Base-by-base conservation (phyloP, 208 protist species). In the Acanthamoeba lugdunensis region DNA sequence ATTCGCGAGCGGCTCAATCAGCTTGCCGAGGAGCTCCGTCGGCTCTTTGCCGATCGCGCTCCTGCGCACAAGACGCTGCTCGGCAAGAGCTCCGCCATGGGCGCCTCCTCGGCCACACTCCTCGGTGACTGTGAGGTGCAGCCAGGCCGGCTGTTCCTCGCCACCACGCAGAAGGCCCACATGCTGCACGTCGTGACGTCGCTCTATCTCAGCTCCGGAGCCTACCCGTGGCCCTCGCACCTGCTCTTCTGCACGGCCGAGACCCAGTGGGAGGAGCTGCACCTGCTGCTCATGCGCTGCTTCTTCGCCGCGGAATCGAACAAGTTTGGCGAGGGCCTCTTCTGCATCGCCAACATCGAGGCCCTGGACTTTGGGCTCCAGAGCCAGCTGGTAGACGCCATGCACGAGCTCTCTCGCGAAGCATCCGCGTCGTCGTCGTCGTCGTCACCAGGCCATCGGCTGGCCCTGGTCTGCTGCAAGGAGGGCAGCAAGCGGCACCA, bases 181-280 rank as follows among this genome's bases (percentile, higher is more conserved):
- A 21, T 77, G 30, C 2, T 77, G 30, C 69, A 77, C 37, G 37
- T 41, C 69, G 37, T 77, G 30, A 21, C 37, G 30, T 77, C 69
- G 30, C 69, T 77, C 16, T 77, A 77, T 11, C 69, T 77, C 69
- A 77, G 37, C 37, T 30, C 69, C 28, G 69, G 69, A 16, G 37
- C 37, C 69, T 30, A 77, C 37, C 69, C 69, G 30, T 45, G 69
- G 69, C 69, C 69, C 13, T 77, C 69, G 9, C 69, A 77, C 28
- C 69, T 77, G 69, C 37, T 77, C 69, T 77, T 77, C 37, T 77
- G 69, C 69, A 77, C 69, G 37, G 69, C 69, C 28, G 69, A 77
- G 69, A 77, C 69, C 14, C 69, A 77, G 37, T 77, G 69, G 69
- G 69, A 77, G 69, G 69, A 77, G 37, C 69, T 77, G 69, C 37